Evolutionary conservation across 495 filamentous ascomycete species (phyloP).

Genomic region (Neurospora sp.): DNA sequence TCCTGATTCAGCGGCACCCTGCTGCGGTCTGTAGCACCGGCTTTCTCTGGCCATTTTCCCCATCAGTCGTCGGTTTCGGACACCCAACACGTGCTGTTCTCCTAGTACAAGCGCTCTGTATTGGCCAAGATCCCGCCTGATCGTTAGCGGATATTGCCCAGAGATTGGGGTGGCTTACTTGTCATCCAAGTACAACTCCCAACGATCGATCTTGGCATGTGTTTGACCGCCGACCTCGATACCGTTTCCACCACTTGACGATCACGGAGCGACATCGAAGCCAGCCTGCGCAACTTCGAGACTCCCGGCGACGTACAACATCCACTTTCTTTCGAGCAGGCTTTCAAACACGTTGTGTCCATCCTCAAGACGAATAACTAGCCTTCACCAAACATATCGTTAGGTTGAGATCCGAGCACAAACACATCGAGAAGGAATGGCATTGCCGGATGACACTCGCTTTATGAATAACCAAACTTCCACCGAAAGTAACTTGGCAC

Average conservation of each 20-base stretch:
- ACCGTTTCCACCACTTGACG: conserved; percentile 2
- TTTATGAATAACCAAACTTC: conserved; percentile 2
- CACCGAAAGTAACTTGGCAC: conserved; percentile 6
- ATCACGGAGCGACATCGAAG: not conserved
- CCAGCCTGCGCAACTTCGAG: not conserved
- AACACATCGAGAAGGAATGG: conserved; percentile 7
- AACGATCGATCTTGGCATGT: conserved; percentile 1
- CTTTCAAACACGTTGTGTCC: not conserved
- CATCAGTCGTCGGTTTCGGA: not conserved
- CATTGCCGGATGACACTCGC: conserved; percentile 10
- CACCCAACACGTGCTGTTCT: not conserved
- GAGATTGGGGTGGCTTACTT: not conserved
- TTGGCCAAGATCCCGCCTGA: not conserved
- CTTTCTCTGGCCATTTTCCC: not conserved
- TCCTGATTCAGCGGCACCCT: not conserved
- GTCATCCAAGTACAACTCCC: not conserved
- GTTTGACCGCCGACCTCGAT: conserved; percentile 2
- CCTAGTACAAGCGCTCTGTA: not conserved
- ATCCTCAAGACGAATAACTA: not conserved
- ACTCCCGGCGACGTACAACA: not conserved
- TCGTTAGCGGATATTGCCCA: not conserved
- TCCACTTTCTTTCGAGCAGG: not conserved
- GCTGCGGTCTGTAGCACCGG: not conserved
- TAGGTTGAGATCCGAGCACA: not conserved
- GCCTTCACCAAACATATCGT: not conserved